Conservation (phyloP, 2,329 filamentous ascomycete genomes). For the Bimuria novae-zelandiae region DNA sequence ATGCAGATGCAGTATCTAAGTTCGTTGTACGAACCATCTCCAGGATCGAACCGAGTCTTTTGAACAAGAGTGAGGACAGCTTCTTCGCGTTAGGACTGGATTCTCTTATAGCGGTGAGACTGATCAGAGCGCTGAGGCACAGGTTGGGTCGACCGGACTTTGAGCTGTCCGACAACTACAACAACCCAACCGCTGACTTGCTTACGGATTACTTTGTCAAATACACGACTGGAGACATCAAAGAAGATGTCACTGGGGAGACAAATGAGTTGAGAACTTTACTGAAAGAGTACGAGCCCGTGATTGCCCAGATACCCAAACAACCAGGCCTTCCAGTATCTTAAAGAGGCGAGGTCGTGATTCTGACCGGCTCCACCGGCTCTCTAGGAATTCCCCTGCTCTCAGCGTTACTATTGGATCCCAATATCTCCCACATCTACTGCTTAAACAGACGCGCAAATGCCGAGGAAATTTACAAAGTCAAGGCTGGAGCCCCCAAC, state of each 20-base stretch:
- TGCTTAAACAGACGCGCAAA: conserved; percentile 25
- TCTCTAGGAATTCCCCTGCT: conserved; percentile 29
- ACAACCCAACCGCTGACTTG: conserved; percentile 8
- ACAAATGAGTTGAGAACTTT: not conserved
- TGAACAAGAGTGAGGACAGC: not conserved
- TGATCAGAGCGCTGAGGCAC: conserved; percentile 17
- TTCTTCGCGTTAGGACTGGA: conserved; percentile 26
- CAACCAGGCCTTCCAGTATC: not conserved
- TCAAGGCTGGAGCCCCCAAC: conserved; percentile 4
- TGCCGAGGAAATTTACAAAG: conserved; percentile 14
- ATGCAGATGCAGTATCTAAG: conserved; percentile 8
- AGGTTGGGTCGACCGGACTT: conserved; percentile 9
- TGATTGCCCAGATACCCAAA: conserved; percentile 3
- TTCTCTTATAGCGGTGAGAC: conserved; percentile 19
- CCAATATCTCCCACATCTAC: conserved; percentile 22
- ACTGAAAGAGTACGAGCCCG: conserved; percentile 4
- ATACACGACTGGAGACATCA: not conserved
- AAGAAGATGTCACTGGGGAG: not conserved
- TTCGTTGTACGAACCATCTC: conserved; percentile 6
- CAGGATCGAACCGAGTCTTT: conserved; percentile 1
- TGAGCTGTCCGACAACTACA: conserved; percentile 7
- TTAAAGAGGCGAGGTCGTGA: conserved; percentile 15
- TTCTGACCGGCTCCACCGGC: conserved; percentile 32
- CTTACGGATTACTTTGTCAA: conserved; percentile 9
- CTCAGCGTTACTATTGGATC: conserved; percentile 20